Conservation (phyloP, 192 early-diverging fungal genomes). For the Geranomyces variabilis region DNA sequence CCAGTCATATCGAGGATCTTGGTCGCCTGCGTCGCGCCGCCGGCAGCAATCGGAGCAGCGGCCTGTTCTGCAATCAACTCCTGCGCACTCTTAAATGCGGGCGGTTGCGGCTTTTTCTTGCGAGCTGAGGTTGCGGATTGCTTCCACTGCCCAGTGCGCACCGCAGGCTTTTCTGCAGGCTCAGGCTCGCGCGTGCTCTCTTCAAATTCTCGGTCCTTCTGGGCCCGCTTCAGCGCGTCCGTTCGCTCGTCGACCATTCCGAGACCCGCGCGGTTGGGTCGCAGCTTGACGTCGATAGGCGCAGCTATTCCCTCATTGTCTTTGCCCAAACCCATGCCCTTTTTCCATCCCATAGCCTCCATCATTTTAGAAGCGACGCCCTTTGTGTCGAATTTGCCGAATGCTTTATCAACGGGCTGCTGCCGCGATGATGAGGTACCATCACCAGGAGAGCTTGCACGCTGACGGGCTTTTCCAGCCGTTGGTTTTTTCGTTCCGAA, state of each 20-base stretch:
- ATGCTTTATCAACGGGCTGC: constrained; percentile 58
- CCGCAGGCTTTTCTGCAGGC: constrained; percentile 34
- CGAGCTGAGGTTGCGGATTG: constrained; percentile 48
- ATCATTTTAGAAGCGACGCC: constrained; percentile 84
- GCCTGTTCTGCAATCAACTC: constrained; percentile 69
- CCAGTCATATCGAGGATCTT: constrained; percentile 90
- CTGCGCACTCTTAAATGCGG: constrained; percentile 74
- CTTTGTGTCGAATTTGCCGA: constrained; percentile 81
- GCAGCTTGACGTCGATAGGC: constrained; percentile 85
- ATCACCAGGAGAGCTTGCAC: neutral
- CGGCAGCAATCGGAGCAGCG: constrained; percentile 12
- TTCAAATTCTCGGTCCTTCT: constrained; percentile 24
- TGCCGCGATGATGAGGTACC: neutral
- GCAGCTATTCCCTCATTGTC: constrained; percentile 85
- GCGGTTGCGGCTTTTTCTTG: constrained; percentile 47
- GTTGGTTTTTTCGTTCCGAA: constrained; percentile 7
- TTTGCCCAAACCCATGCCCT: constrained; percentile 86
- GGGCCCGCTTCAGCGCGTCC: constrained; percentile 61
- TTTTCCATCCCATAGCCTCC: constrained; percentile 87
- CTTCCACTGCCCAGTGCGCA: constrained; percentile 43
- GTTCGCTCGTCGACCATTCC: constrained; percentile 84
- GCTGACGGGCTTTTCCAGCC: neutral
- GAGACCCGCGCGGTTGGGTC: constrained; percentile 81
- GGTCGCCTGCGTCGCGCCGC: constrained; percentile 42
- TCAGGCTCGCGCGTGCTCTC: constrained; percentile 43